Base-by-base conservation (phyloP, 257 asterid species). In the Solanum sitiens region DNA sequence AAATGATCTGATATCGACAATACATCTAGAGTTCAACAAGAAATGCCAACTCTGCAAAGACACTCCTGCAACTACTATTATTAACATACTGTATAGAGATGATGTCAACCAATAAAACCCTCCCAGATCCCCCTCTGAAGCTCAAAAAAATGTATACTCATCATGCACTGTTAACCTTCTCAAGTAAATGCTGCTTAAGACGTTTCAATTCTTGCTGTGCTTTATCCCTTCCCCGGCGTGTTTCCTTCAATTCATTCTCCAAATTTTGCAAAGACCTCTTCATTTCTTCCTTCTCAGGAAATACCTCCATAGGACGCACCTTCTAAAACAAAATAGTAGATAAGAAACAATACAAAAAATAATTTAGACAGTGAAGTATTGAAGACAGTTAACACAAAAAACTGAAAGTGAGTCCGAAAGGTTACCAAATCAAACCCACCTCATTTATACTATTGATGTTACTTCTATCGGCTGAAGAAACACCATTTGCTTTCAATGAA, bases 111-210 rank as follows among this genome's bases (percentile, higher is more conserved):
- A 13, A 79, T 56, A 45, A 25, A 25, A 44, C 25, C 25, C 56
- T 45, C 61, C 56, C 23, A 15, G 33, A 45, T 79, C 65, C 65
- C 80, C 65, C 61, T 76, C 37, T 79, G 84, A 47, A 79, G 25
- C 84, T 79, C 65, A 27, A 79, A 45, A n/a, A 10, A 77, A 79
- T 2, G 39, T 79, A 27, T 44, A 27, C 15, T 25, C 84, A 14
- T 79, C 56, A 44, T 14, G 39, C 16, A 45, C 37, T 79, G 21
- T 15, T 84, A 83, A 96, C 99, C 99, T 96, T 97, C 88, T 97
- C 99, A 91, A 97, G 91, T 84, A 97, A 91, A 92, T 97, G 99
- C 90, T 97, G 99, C 92, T 97, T 97, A 86, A 97, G 97, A 79
- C 99, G 98, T 86, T 93, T 94, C 91, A 97, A 94, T 89, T 93